Evolutionary conservation across 345 rosid species (phyloP).

Genomic region (Ceriops decandra): DNA sequence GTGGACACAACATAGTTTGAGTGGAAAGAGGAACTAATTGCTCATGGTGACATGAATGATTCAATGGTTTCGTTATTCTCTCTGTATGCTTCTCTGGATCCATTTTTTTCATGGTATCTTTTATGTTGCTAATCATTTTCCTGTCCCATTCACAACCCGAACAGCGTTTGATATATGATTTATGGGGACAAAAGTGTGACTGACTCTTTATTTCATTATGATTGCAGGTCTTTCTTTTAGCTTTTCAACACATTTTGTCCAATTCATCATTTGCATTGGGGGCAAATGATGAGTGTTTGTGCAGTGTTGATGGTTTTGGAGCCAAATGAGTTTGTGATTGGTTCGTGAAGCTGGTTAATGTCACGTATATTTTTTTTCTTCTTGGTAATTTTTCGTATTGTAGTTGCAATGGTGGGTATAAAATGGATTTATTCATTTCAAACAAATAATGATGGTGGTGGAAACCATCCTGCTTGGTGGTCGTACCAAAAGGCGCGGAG

Average conservation of each 20-base stretch:
- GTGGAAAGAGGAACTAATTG: no score
- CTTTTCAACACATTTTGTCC: conserved; percentile 3
- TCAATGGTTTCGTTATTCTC: no score
- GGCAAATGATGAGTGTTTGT: conserved; percentile 24
- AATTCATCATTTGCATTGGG: conserved; percentile 28
- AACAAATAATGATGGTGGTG: neutral
- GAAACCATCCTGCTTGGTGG: neutral
- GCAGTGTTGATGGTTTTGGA: conserved; percentile 5
- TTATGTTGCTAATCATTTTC: no score
- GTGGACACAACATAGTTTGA: no score
- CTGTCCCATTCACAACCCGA: no score
- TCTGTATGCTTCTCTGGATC: no score
- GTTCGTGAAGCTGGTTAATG: conserved; percentile 7
- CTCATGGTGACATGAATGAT: no score
- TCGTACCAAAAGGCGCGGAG: neutral
- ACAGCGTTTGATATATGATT: no score
- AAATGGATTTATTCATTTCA: conserved; percentile 21
- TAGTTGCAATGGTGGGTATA: conserved; percentile 13
- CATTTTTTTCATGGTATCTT: no score
- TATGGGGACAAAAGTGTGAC: neutral
- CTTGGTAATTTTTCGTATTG: neutral
- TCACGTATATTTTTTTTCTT: neutral
- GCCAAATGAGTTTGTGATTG: conserved; percentile 9
- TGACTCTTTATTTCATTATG: conserved; percentile 3
- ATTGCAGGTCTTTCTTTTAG: conserved; percentile 28